Evolutionary conservation across 169 alveolate species (phyloP), one percentile per base, ranked within the genome.

Genomic region (Plasmodium gonderi): DNA sequence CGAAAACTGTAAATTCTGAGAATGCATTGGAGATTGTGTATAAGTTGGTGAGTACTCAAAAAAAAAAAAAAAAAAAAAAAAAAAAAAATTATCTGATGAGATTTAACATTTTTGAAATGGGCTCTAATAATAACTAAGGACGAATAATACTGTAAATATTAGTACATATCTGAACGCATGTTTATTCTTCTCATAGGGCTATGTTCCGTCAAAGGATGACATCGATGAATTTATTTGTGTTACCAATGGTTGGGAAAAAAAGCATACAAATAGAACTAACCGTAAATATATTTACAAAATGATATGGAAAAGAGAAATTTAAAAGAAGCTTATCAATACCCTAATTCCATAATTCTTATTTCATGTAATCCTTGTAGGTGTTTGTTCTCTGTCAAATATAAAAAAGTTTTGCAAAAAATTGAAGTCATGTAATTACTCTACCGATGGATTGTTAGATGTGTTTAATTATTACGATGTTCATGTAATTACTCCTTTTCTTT

Each of bases 151-250:
- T n/a, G n/a, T 23, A 17, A 31, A 29, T 33, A 72, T 29, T 72
- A 49, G 31, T 33, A 17, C 17, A 2, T 17, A 1, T 26, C 11
- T 26, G 3, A 80, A 60, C 26, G 8, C 44, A 17, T 40, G 36
- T 69, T 36, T 75, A 44, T 82, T 47, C 64, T 85, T 44, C 40
- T 77, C 47, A 26, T 75, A 85, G 92, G 92, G 92, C 38, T 75
- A 51, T 54, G 83, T 74, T 29, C 92, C 92, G 9, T 85, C 92
- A 26, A 72, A 85, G 67, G 92, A 85, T 23, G 87, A 85, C 49
- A 85, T 85, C 17, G 85, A 72, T 29, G 92, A 74, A 33, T 85
- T 85, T 85, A 49, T 23, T 8, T 17, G 44, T 20, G 49, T 38
- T 45, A 85, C 83, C 60, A 85, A 74, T 29, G 92, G 92, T 85